Base-by-base conservation (phyloP, 2,329 filamentous ascomycete genomes). In the Penicillium sp. region DNA sequence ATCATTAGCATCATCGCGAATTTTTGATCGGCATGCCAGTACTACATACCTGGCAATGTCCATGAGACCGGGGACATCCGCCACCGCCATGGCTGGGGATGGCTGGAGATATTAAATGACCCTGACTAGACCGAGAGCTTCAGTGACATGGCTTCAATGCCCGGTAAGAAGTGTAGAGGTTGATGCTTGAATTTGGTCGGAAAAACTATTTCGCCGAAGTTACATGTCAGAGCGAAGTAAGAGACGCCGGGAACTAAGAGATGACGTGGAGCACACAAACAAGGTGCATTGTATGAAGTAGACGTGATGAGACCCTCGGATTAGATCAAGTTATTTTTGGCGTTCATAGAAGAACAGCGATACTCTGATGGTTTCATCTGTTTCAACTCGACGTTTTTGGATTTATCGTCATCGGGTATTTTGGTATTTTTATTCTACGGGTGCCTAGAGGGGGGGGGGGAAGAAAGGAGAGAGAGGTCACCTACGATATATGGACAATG, bases 281-380 rank as follows among this genome's bases (percentile, higher is more conserved):
- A 55, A 50, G 23, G 37, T 23, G 40, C 19, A 55, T 54, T 54
- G 33, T 53, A n/a, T n/a, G n/a, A n/a, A n/a, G n/a, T n/a, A 15
- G 3, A 35, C 27, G 17, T 31, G 41, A 53, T 29, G 50, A 37
- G 10, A 53, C 67, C 68, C 66, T 84, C 82, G 82, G 82, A 84
- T 84, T 84, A 84, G 82, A 85, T 84, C 82, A 85, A 85, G 82
- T 84, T 75, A 80, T 80, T 74, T 53, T 76, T 57, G 61, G 51
- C 53, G 65, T 67, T 81, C 77, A 65, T 81, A 81, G 83, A 64
- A 59, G 46, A 50, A 54, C 61, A 47, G 64, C 64, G 58, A 66
- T 62, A 64, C 63, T 23, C 65, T 60, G 59, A 47, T 59, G 71
- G 71, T 70, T 65, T 74, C 67, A 65, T 69, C 72, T 59, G 56